These are phyloP conservation scores for Naumovozyma castellii DNA, from an alignment of 805 yeast species.

Conservation along the genomic window DNA sequence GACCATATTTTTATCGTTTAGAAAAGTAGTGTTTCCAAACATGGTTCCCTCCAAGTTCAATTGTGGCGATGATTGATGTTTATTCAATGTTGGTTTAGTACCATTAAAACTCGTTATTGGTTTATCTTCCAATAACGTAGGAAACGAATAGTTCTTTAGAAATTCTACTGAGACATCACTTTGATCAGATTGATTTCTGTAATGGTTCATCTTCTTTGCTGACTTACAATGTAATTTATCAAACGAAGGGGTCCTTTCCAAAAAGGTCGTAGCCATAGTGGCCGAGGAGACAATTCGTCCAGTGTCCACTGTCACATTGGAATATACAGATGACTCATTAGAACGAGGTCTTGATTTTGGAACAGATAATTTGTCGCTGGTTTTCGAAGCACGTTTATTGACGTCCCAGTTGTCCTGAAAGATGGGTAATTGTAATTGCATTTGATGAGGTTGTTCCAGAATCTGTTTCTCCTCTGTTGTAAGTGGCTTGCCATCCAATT, in stretches of 20 bases:
- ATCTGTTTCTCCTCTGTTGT: no score
- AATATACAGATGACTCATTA: slow-evolving; percentile 9
- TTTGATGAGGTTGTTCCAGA: background rate
- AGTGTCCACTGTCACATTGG: slow-evolving; percentile 4
- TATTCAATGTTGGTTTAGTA: background rate
- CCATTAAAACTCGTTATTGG: slow-evolving; percentile 6
- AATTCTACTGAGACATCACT: slow-evolving; percentile 22
- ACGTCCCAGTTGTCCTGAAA: background rate
- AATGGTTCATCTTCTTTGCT: background rate
- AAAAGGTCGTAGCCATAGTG: slow-evolving; percentile 22
- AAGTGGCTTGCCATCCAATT: slow-evolving; percentile 2
- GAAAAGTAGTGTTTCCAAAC: slow-evolving; percentile 9
- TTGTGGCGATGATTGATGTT: slow-evolving; percentile 15
- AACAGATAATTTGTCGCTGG: slow-evolving; percentile 2
- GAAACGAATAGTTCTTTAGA: slow-evolving; percentile 21
- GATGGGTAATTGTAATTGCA: background rate
- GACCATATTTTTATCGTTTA: background rate
- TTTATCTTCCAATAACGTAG: slow-evolving; percentile 22
- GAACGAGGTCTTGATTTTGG: slow-evolving; percentile 5
- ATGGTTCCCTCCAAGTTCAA: slow-evolving; percentile 10
- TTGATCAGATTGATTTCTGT: slow-evolving; percentile 6
- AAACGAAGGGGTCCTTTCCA: slow-evolving; percentile 9
- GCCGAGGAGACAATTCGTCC: slow-evolving; percentile 24
- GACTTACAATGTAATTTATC: background rate
- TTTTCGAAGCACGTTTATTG: background rate